These are phyloP conservation scores for Aspergillus sp. DNA, from an alignment of 2,329 filamentous ascomycete genomes.

Conservation along the genomic window DNA sequence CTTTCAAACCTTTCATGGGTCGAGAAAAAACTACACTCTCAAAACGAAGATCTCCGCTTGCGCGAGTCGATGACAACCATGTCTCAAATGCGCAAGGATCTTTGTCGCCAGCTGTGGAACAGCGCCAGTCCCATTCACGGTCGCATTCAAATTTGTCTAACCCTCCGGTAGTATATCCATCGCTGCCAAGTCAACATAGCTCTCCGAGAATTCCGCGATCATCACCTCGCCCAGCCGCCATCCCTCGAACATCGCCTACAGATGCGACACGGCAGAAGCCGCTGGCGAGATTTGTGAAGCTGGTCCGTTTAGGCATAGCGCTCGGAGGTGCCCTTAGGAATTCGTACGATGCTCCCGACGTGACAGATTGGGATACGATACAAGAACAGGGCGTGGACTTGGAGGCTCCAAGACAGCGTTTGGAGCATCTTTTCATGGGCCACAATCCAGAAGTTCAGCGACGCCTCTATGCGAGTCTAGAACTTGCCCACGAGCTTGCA, in stretches of 20 bases:
- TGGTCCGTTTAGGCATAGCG: constrained; percentile 37
- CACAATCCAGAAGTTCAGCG: background rate
- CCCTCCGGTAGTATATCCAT: background rate
- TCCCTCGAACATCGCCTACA: constrained; percentile 2
- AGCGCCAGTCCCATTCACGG: background rate
- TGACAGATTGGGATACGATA: constrained; percentile 1
- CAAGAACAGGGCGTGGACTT: background rate
- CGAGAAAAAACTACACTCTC: constrained; percentile 26
- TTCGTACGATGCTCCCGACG: constrained; percentile 2
- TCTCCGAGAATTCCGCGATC: background rate
- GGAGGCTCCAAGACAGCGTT: background rate
- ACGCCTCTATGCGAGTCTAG: background rate
- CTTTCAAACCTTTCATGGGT: constrained; percentile 26
- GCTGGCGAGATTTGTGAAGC: constrained; percentile 27
- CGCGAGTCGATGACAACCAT: constrained; percentile 11
- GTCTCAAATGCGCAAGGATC: constrained; percentile 11
- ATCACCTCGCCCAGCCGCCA: constrained; percentile 13
- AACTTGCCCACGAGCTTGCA: background rate
- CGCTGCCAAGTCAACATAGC: background rate
- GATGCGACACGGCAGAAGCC: constrained; percentile 15
- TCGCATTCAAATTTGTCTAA: background rate
- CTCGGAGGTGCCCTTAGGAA: constrained; percentile 33
- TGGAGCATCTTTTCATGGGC: background rate
- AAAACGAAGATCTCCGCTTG: constrained; percentile 23
- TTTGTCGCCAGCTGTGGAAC: constrained; percentile 10